Evolutionary conservation across 768 basidiomycete genomes (phyloP).

Genomic region (Mycena rosella): DNA sequence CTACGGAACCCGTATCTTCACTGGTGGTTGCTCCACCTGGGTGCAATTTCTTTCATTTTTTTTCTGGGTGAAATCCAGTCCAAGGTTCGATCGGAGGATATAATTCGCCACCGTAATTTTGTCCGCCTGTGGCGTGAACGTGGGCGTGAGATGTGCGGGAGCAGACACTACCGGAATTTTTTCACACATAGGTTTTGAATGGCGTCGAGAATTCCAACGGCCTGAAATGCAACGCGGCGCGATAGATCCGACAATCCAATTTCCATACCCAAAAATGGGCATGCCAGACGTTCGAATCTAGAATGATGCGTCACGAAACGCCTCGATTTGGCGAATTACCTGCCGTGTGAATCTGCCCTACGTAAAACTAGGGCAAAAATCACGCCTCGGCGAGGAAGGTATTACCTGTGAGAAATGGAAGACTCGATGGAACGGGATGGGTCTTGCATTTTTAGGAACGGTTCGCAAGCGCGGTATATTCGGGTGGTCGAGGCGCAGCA

Average conservation of each 20-base stretch:
- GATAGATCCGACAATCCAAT: not conserved
- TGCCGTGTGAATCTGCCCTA: slow-evolving; percentile 1
- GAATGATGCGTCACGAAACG: not conserved
- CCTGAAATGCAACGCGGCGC: not conserved
- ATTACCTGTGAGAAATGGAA: slow-evolving; percentile 19
- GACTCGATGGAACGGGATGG: slow-evolving; percentile 7
- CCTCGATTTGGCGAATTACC: not conserved
- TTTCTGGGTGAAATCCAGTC: too few relatives aligned
- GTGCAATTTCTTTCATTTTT: too few relatives aligned
- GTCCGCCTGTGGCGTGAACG: too few relatives aligned
- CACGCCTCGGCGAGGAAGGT: slow-evolving; percentile 13
- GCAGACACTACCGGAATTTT: not conserved
- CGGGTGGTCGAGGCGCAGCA: too few relatives aligned
- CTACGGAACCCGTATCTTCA: too few relatives aligned
- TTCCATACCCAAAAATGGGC: not conserved
- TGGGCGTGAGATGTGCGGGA: not conserved
- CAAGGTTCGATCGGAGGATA: too few relatives aligned
- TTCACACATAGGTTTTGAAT: not conserved
- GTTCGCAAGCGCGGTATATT: not conserved
- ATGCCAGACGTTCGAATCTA: not conserved
- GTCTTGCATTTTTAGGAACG: slow-evolving; percentile 13
- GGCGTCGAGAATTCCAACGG: not conserved
- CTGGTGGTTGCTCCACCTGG: too few relatives aligned
- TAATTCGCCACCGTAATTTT: too few relatives aligned
- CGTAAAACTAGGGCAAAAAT: slow-evolving; percentile 24